phyloP scores from a whole-genome alignment of 2,329 filamentous ascomycete genomes.

The Talaromyces amestolkiae region DNA sequence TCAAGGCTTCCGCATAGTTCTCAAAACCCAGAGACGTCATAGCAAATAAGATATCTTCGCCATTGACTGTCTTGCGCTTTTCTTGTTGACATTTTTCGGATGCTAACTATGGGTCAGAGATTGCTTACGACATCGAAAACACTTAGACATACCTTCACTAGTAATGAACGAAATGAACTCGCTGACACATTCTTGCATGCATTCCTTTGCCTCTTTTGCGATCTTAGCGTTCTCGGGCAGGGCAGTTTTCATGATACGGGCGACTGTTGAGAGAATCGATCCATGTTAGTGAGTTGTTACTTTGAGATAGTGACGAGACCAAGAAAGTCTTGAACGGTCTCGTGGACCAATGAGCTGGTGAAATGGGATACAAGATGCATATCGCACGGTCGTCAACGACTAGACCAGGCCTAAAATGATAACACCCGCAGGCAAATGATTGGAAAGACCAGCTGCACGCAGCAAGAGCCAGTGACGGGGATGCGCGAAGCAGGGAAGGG shows the following conservation, averaged over 20 bases:
- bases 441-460: constrained; percentile 20
- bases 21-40: constrained; percentile 99
- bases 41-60: constrained; percentile 96
- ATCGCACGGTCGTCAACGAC: background rate
- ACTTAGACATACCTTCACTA: constrained; percentile 75
- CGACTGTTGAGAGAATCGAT: constrained; percentile 66
- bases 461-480: constrained; percentile 21
- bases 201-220: constrained; percentile 97
- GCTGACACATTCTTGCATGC: constrained; percentile 99
- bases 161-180: constrained; percentile 99
- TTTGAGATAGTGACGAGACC: background rate
- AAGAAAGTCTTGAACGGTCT: background rate
- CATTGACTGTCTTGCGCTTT: constrained; percentile 98
- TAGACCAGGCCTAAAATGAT: background rate
- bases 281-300: background rate
- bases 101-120: constrained; percentile 53
- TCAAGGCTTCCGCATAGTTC: constrained; percentile 96
- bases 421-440: constrained; percentile 10
- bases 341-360: constrained; percentile 13
- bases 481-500: constrained; percentile 25
- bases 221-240: constrained; percentile 98
- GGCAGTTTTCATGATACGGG: constrained; percentile 97
- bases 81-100: constrained; percentile 99
- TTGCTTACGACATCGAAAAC: background rate
- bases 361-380: constrained; percentile 6